Conservation (phyloP, 1,284 basidiomycete species). For the Melampsora abietis-canadensis region DNA sequence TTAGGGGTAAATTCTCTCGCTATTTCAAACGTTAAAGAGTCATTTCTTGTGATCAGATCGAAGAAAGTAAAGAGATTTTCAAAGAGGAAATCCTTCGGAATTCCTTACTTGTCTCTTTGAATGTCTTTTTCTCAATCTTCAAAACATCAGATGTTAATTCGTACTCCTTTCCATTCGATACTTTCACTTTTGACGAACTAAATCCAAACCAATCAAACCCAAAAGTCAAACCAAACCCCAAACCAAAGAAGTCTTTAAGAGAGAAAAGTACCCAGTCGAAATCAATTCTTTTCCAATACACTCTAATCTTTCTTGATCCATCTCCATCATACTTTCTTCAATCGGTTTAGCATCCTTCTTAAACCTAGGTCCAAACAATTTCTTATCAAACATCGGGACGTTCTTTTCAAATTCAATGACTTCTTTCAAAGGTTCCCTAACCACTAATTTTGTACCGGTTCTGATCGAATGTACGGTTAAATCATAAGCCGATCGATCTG, state of each 20-base stretch:
- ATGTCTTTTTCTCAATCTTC: slow-evolving; percentile 76
- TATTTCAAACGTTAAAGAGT: slow-evolving; percentile 50
- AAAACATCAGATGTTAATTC: slow-evolving; percentile 71
- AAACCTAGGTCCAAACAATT: slow-evolving; percentile 82
- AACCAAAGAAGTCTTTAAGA: slow-evolving; percentile 42
- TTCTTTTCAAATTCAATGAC: slow-evolving; percentile 72
- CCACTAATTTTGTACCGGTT: slow-evolving; percentile 60
- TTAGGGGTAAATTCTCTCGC: slow-evolving; percentile 94
- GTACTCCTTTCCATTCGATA: slow-evolving; percentile 67
- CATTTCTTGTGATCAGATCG: not conserved
- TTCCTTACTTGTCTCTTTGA: slow-evolving; percentile 78
- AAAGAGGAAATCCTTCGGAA: no score
- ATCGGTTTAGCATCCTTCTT: slow-evolving; percentile 76
- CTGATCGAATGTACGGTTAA: slow-evolving; percentile 61
- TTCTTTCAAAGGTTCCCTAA: slow-evolving; percentile 78
- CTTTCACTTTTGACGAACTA: slow-evolving; percentile 47
- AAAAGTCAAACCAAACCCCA: not conserved
- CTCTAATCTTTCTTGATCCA: slow-evolving; percentile 68
- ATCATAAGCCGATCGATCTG: slow-evolving; percentile 95
- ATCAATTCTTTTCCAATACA: slow-evolving; percentile 70
- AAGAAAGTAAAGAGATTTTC: slow-evolving; percentile 27
- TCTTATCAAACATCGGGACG: slow-evolving; percentile 79
- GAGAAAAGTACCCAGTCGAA: slow-evolving; percentile 56
- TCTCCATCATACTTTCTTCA: slow-evolving; percentile 65
- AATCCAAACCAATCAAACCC: not conserved